A percentile compares a stretch with the other conserved stretches of the same genome.
Evolutionary conservation across 2,329 filamentous ascomycete species (phyloP).

Genomic region (Penicillium expansum): DNA sequence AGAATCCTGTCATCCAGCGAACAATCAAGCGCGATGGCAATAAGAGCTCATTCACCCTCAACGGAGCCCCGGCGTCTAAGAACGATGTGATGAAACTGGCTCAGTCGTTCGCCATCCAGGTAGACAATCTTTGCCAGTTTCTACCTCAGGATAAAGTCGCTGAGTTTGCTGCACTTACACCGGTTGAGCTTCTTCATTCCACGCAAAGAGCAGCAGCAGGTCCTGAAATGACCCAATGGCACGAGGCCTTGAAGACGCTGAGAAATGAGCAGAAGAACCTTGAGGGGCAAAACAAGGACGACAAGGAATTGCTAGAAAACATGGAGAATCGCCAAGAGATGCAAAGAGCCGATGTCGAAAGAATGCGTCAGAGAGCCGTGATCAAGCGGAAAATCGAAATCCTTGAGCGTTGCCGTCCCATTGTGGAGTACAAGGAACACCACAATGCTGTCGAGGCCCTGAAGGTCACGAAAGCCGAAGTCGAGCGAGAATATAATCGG

Average conservation of each 20-base stretch:
- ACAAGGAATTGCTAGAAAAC: constrained; percentile 62
- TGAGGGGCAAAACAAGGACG: constrained; percentile 56
- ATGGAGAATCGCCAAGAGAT: constrained; percentile 71
- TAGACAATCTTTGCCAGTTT: constrained; percentile 97
- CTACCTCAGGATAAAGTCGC: constrained; percentile 93
- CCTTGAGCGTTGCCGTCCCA: constrained; percentile 63
- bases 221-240: constrained; percentile 74
- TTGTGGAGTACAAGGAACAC: constrained; percentile 63
- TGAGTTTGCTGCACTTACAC: constrained; percentile 82
- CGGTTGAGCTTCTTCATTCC: constrained; percentile 76
- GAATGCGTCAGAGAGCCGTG: constrained; percentile 70
- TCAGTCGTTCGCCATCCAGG: constrained; percentile 77
- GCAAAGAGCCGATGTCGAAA: constrained; percentile 78
- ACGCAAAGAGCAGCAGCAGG: constrained; percentile 87
- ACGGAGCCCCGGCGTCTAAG: constrained; percentile 61
- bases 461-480: constrained; percentile 56
- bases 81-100: constrained; percentile 67
- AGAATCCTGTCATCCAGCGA: constrained; percentile 72
- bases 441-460: constrained; percentile 50
- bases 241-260: constrained; percentile 68
- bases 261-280: constrained; percentile 67
- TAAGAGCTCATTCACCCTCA: constrained; percentile 72
- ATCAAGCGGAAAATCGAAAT: constrained; percentile 63
- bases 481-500: constrained; percentile 56
- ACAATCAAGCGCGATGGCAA: constrained; percentile 80